Evolutionary conservation across 768 basidiomycete genomes (phyloP), one percentile per base, ranked within the genome.

Genomic region (Tricholomella constricta): DNA sequence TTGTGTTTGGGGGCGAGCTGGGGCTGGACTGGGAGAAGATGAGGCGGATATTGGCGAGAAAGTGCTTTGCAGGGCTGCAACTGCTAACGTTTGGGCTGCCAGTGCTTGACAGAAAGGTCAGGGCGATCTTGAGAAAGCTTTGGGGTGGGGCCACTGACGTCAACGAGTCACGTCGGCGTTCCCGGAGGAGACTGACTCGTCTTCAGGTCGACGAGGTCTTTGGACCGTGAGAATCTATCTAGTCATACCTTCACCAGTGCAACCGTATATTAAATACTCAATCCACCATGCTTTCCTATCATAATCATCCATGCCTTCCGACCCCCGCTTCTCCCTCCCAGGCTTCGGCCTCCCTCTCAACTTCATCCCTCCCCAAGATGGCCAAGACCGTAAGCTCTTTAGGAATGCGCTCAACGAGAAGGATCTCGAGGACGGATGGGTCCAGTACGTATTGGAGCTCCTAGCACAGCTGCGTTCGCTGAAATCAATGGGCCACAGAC

Each of bases 11-110:
- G 25, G 52, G 43, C 15, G 57, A 59, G 15, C 25, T 59, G 31
- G 57, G 57, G 3, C 42, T 59, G 27, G 55, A 59, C 40, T 59
- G 58, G 58, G 58, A 56, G 9, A 56, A 53, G 35, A 53, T 59
- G 45, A 47, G 48, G 48, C 49, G 35, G 40, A 59, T 59, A n/a
- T 15, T 59, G 14, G 52, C 54, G 5, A 29, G 58, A 20, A 32
- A 19, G 20, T 56, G 54, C 25, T 59, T 59, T 22, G 38, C 51
- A 5, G 51, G 56, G 36, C 45, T 59, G 22, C 48, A 53, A 45
- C 26, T 41, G 20, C 20, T 59, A 20, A 46, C 54, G 4, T 56
- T 59, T 36, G 58, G 58, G 20, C 48, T 56, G 27, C 42, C 58
- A 15, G 36, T 23, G 12, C 56, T 51, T 36, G 58, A 59, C 40